Conservation (phyloP, 257 asterid species). For the Euphrasia confusa region DNA sequence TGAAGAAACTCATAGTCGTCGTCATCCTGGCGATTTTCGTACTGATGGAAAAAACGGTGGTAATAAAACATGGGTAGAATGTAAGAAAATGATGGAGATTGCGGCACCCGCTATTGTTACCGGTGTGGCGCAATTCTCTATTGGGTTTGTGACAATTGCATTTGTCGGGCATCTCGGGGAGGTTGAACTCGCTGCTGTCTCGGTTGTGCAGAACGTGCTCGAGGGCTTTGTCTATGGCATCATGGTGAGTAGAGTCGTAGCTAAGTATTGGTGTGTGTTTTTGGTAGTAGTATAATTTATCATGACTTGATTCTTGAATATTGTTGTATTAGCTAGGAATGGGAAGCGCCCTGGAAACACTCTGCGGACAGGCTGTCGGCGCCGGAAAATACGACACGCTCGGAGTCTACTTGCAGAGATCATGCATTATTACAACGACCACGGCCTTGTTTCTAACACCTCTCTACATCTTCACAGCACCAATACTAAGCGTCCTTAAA, state of each 20-base stretch:
- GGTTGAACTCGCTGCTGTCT: conserved; percentile 73
- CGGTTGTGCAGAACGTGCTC: conserved; percentile 73
- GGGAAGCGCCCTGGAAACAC: conserved; percentile 94
- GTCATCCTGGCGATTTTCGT: neutral
- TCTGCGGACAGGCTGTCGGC: conserved; percentile 87
- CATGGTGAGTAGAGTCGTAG: conserved; percentile 39
- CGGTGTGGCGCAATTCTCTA: conserved; percentile 63
- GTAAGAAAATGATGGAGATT: conserved; percentile 64
- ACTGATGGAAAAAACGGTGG: conserved; percentile 7
- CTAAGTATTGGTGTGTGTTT: neutral
- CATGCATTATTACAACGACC: conserved; percentile 52
- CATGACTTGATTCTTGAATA: conserved; percentile 6
- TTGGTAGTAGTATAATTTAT: too few relatives aligned
- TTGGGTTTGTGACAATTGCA: conserved; percentile 62
- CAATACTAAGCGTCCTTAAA: conserved; percentile 40
- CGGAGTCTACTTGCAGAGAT: conserved; percentile 71
- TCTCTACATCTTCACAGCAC: conserved; percentile 53
- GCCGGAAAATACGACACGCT: conserved; percentile 62
- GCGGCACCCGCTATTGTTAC: conserved; percentile 68
- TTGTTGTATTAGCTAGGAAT: conserved; percentile 61
- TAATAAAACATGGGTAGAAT: conserved; percentile 45
- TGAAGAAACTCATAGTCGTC: conserved; percentile 16
- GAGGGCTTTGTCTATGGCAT: conserved; percentile 77
- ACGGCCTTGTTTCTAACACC: conserved; percentile 53
- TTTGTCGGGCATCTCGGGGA: conserved; percentile 77